These are phyloP conservation scores for Erodium moschatum DNA, from an alignment of 441 rosid genomes.

Conservation along the genomic window DNA sequence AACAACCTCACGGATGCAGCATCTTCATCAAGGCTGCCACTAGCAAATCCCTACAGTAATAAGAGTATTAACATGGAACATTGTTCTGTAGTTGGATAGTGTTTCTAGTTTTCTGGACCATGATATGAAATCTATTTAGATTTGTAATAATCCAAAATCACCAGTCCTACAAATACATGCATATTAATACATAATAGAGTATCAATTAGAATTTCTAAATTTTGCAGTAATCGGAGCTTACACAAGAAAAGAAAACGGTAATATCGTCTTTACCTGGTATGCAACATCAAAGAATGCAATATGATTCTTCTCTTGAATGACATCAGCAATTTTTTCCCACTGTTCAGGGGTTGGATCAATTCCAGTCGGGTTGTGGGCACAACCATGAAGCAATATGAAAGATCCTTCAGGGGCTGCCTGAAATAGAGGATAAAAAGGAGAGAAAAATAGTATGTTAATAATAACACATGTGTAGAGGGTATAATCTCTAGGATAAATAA, in stretches of 20 bases:
- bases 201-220: no score
- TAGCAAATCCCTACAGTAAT: conserved; percentile 73
- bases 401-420: conserved; percentile 95
- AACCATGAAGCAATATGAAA: conserved; percentile 88
- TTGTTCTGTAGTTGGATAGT: no score
- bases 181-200: not conserved
- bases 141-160: not conserved
- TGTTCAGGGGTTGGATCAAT: conserved; percentile 92
- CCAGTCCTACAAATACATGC: not conserved
- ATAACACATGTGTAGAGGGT: not conserved
- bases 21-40: conserved; percentile 91
- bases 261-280: conserved; percentile 58
- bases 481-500: not conserved
- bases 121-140: not conserved
- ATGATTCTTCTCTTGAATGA: conserved; percentile 85
- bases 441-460: not conserved
- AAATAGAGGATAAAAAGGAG: not conserved
- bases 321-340: conserved; percentile 81
- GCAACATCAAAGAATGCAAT: conserved; percentile 95
- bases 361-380: conserved; percentile 99
- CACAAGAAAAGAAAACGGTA: not conserved
- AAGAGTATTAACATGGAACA: not conserved
- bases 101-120: no score
- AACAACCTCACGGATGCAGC: conserved; percentile 84
- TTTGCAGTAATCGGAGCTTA: no score